These are phyloP conservation scores for Albophoma yamanashiensis DNA, from an alignment of 2,329 filamentous ascomycete species.

Conservation along the genomic window DNA sequence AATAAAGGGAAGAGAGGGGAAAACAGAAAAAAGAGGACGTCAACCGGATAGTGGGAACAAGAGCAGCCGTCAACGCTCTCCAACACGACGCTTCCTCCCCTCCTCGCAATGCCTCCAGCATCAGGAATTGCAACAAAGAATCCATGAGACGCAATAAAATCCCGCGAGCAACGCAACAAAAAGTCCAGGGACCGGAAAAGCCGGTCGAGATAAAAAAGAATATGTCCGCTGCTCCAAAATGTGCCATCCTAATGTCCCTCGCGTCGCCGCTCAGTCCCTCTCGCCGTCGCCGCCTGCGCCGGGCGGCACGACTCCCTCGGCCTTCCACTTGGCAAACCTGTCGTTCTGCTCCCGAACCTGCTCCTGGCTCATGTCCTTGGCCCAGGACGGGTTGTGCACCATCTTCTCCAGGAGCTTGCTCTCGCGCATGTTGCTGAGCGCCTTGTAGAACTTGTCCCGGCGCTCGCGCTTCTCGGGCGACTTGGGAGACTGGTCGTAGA, in stretches of 20 bases:
- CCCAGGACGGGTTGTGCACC: conserved; percentile 69
- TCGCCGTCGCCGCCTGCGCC: not conserved
- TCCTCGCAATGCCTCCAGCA: not conserved
- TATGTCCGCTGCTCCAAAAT: not conserved
- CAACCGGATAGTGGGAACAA: conserved; percentile 2
- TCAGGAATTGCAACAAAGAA: not conserved
- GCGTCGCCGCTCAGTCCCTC: not conserved
- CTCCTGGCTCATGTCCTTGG: conserved; percentile 70
- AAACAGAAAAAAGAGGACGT: not conserved
- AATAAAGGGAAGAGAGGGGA: conserved; percentile 1
- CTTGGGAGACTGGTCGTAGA: conserved; percentile 60
- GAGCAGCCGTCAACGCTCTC: conserved; percentile 1
- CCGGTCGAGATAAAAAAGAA: not conserved
- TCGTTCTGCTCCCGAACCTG: conserved; percentile 66
- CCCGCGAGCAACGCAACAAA: not conserved
- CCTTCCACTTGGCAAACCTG: conserved; percentile 43
- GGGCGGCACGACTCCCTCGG: conserved; percentile 31
- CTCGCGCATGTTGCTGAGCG: conserved; percentile 50
- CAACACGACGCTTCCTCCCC: not conserved
- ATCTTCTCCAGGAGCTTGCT: conserved; percentile 67
- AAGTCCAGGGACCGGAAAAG: not conserved
- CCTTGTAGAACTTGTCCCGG: conserved; percentile 40
- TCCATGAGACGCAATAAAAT: not conserved
- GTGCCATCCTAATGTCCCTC: not conserved
- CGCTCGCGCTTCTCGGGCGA: conserved; percentile 52